phyloP scores from a whole-genome alignment of 371 early-diverging fungal genomes.

The Syncephalastrum contaminatum region DNA sequence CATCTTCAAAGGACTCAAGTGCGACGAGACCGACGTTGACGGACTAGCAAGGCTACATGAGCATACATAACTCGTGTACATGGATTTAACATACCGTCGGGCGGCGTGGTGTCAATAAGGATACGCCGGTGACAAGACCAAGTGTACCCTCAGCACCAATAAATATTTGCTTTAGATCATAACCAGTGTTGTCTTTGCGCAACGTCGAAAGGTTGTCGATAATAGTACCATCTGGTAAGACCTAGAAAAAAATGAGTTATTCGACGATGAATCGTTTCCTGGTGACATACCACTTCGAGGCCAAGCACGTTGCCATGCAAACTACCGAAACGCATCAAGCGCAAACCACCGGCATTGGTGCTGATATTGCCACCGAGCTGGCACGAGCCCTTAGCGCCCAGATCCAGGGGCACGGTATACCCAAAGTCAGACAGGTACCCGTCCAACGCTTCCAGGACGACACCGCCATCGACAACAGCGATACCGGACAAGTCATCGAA shows the following conservation, averaged over 20 bases:
- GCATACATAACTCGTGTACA: background rate
- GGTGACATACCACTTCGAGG: slow-evolving; percentile 59
- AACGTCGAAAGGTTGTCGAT: slow-evolving; percentile 80
- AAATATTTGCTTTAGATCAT: slow-evolving; percentile 86
- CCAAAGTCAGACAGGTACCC: slow-evolving; percentile 73
- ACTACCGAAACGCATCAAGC: slow-evolving; percentile 83
- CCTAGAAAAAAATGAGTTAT: slow-evolving; percentile 25
- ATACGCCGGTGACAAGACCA: slow-evolving; percentile 82
- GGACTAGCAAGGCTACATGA: slow-evolving; percentile 15
- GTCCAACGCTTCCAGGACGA: slow-evolving; percentile 83
- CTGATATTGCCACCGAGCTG: slow-evolving; percentile 92
- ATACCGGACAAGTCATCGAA: slow-evolving; percentile 81
- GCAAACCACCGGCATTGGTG: slow-evolving; percentile 91
- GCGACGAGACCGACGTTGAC: slow-evolving; percentile 46
- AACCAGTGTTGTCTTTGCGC: slow-evolving; percentile 86
- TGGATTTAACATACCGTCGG: slow-evolving; percentile 23
- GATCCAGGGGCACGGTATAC: slow-evolving; percentile 86
- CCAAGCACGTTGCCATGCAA: slow-evolving; percentile 89
- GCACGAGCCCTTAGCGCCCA: slow-evolving; percentile 87
- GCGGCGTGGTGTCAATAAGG: slow-evolving; percentile 54
- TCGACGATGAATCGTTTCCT: background rate
- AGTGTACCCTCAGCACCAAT: slow-evolving; percentile 89
- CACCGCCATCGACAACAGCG: slow-evolving; percentile 84
- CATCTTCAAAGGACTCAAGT: slow-evolving; percentile 38
- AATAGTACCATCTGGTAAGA: slow-evolving; percentile 89